Conservation (phyloP, 2,329 filamentous ascomycete genomes). For the Zymoseptoria passerinii region DNA sequence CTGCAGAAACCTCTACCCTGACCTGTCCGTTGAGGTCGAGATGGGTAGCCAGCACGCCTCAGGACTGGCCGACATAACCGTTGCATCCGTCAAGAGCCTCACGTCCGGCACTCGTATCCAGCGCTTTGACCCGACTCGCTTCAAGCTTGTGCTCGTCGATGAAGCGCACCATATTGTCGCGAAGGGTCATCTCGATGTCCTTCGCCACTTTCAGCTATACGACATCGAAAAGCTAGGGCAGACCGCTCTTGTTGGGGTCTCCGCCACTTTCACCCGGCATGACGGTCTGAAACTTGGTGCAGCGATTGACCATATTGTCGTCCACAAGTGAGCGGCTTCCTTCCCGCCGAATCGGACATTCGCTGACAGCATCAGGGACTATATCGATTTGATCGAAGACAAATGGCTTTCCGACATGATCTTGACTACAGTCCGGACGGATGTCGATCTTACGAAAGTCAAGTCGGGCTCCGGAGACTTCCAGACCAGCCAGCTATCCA, state of each 20-base stretch:
- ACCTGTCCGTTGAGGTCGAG: slow-evolving; percentile 77
- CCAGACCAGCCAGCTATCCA: slow-evolving; percentile 64
- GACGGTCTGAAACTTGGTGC: slow-evolving; percentile 75
- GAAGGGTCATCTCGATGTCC: slow-evolving; percentile 62
- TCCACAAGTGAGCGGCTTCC: slow-evolving; percentile 55
- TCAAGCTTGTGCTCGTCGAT: slow-evolving; percentile 89
- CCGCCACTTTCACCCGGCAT: slow-evolving; percentile 69
- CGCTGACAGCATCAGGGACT: slow-evolving; percentile 42
- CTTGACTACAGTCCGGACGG: slow-evolving; percentile 84
- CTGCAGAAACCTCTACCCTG: slow-evolving; percentile 70
- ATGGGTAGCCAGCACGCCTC: slow-evolving; percentile 74
- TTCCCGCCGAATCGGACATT: slow-evolving; percentile 35
- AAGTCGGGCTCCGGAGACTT: slow-evolving; percentile 66
- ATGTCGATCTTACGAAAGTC: slow-evolving; percentile 61
- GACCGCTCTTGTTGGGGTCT: slow-evolving; percentile 71
- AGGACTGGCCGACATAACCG: slow-evolving; percentile 80
- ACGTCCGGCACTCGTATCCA: slow-evolving; percentile 64
- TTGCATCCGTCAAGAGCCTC: slow-evolving; percentile 84
- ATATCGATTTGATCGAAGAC: slow-evolving; percentile 72
- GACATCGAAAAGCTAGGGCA: slow-evolving; percentile 39
- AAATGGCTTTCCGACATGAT: slow-evolving; percentile 88
- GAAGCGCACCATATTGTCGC: slow-evolving; percentile 97
- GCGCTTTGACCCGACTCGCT: slow-evolving; percentile 71
- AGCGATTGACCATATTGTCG: slow-evolving; percentile 91
- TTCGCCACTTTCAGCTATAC: slow-evolving; percentile 70